Conservation (phyloP, 2,329 filamentous ascomycete species). For the Thelonectria blattea region DNA sequence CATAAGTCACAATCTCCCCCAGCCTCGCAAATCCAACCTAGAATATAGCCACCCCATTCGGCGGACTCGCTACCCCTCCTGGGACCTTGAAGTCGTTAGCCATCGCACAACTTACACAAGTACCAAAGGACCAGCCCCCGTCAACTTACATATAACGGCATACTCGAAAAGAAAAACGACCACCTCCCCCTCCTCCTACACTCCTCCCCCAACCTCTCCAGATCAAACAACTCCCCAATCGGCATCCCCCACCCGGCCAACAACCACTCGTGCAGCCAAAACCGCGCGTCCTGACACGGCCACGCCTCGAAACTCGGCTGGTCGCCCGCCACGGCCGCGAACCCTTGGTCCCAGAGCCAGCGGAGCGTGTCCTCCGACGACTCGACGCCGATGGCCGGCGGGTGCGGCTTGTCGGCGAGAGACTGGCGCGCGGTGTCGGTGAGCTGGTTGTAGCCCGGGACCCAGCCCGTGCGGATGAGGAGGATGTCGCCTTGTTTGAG, state of each 20-base stretch:
- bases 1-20: too few relatives aligned
- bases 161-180: constrained; percentile 56
- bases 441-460: constrained; percentile 49
- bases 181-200: constrained; percentile 59
- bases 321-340: constrained; percentile 64
- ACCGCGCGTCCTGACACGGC: constrained; percentile 40
- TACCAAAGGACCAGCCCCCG: background rate
- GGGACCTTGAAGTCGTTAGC: constrained; percentile 10
- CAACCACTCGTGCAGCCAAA: constrained; percentile 52
- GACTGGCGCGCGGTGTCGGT: constrained; percentile 45
- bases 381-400: constrained; percentile 52
- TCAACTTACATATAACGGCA: constrained; percentile 48
- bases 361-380: constrained; percentile 55
- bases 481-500: constrained; percentile 60
- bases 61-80: constrained; percentile 17
- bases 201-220: constrained; percentile 47
- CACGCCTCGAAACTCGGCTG: constrained; percentile 59
- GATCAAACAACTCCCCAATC: constrained; percentile 45
- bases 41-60: constrained; percentile 17
- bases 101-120: too few relatives aligned
- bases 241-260: constrained; percentile 57
- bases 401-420: constrained; percentile 40
- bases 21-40: background rate
- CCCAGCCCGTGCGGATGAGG: constrained; percentile 60
- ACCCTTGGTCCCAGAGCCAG: constrained; percentile 65